Conservation (phyloP, 768 basidiomycete species). For the Suillus occidentalis region DNA sequence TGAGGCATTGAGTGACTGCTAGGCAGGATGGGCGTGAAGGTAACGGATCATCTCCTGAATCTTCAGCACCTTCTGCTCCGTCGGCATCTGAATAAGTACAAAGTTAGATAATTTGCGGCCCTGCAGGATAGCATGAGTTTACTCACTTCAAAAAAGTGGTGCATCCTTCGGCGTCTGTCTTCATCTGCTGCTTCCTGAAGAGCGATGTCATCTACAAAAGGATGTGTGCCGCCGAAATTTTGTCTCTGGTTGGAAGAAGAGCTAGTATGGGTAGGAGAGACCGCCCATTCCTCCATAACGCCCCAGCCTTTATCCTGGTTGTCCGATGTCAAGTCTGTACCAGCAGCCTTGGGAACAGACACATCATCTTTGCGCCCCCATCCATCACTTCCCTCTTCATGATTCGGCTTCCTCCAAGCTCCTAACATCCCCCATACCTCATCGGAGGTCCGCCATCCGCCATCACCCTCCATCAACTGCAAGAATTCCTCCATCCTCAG, state of each 20-base stretch:
- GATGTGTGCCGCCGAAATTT: slow-evolving; percentile 19
- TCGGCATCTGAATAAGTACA: slow-evolving; percentile 44
- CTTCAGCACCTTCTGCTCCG: slow-evolving; percentile 51
- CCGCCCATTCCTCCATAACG: slow-evolving; percentile 17
- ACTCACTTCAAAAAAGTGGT: slow-evolving; percentile 50
- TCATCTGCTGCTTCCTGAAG: slow-evolving; percentile 38
- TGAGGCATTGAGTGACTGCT: background rate
- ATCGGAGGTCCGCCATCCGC: slow-evolving; percentile 30
- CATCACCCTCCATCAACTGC: slow-evolving; percentile 37
- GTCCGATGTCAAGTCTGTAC: slow-evolving; percentile 20
- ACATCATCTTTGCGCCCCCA: slow-evolving; percentile 15
- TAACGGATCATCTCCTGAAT: slow-evolving; percentile 50
- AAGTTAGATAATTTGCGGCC: background rate
- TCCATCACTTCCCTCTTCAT: slow-evolving; percentile 5
- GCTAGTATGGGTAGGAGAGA: background rate
- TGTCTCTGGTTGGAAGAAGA: background rate
- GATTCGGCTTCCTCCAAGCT: slow-evolving; percentile 17
- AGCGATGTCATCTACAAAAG: slow-evolving; percentile 51
- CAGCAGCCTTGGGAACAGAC: slow-evolving; percentile 16
- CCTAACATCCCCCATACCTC: slow-evolving; percentile 33
- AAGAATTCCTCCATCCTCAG: slow-evolving; percentile 47
- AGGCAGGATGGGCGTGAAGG: slow-evolving; percentile 27
- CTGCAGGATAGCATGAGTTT: background rate
- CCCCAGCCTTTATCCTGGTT: slow-evolving; percentile 21
- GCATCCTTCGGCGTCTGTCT: slow-evolving; percentile 45